These are phyloP conservation scores for Akanthomyces uredinophilus DNA, from an alignment of 2,329 filamentous ascomycete species.

Conservation along the genomic window DNA sequence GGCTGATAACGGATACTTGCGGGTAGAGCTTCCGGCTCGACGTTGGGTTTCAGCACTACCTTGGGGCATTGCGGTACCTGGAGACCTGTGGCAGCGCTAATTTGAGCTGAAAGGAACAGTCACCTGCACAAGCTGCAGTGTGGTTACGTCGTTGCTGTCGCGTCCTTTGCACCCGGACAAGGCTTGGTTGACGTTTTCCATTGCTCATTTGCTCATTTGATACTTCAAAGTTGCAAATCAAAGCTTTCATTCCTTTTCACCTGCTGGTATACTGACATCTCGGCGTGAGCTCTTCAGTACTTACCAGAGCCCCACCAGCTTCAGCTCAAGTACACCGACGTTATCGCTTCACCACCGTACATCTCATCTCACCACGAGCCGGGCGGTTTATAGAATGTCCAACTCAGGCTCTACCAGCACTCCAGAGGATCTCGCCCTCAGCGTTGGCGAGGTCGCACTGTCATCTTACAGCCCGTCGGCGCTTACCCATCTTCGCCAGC, in stretches of 20 bases:
- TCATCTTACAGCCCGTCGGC: conserved; percentile 42
- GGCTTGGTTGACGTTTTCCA: no score
- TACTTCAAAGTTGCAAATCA: no score
- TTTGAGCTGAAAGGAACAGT: not conserved
- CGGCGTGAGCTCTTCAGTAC: not conserved
- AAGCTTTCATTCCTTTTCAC: no score
- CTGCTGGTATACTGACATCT: no score
- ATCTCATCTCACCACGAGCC: not conserved
- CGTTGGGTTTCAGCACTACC: not conserved
- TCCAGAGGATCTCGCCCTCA: conserved; percentile 19
- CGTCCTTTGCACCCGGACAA: not conserved
- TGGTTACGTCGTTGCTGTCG: not conserved
- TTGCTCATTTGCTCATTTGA: no score
- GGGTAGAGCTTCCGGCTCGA: not conserved
- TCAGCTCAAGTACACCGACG: not conserved
- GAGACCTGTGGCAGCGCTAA: no score
- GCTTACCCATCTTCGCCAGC: conserved; percentile 42
- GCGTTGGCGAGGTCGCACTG: conserved; percentile 12
- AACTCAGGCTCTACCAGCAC: not conserved
- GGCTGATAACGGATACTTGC: not conserved
- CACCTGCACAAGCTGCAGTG: not conserved
- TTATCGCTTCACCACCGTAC: not conserved
- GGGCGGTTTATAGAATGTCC: not conserved
- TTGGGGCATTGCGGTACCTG: not conserved
- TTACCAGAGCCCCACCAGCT: not conserved